phyloP scores from a whole-genome alignment of 495 filamentous ascomycete species.

The Friedmanniomyces simplex region DNA sequence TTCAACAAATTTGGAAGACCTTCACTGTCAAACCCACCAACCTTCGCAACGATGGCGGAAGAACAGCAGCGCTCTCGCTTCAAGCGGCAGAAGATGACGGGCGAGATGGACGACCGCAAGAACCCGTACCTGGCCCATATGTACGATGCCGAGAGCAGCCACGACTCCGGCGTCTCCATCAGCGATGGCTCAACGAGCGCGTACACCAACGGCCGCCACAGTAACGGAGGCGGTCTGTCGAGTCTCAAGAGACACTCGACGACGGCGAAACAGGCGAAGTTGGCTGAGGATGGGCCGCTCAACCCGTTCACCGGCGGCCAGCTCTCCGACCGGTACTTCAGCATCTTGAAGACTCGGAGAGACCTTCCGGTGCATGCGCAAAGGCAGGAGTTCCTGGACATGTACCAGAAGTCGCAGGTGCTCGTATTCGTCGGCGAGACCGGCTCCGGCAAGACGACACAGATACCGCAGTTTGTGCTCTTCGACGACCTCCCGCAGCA shows the following conservation, averaged over 20 bases:
- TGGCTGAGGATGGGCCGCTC: constrained; percentile 67
- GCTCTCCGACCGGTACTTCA: constrained; percentile 76
- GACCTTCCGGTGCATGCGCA: constrained; percentile 85
- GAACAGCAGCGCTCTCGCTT: constrained; percentile 32
- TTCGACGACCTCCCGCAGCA: constrained; percentile 91
- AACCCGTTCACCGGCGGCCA: constrained; percentile 70
- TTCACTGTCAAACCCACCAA: neutral
- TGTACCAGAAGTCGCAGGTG: constrained; percentile 88
- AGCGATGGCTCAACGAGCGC: constrained; percentile 24
- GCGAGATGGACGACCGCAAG: constrained; percentile 41
- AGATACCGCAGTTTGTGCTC: constrained; percentile 96
- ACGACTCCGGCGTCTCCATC: constrained; percentile 23
- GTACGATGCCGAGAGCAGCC: constrained; percentile 42
- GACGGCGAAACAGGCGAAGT: constrained; percentile 60
- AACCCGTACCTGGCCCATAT: constrained; percentile 93
- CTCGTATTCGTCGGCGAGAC: constrained; percentile 98
- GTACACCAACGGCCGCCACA: constrained; percentile 10
- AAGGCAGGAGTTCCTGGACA: constrained; percentile 77
- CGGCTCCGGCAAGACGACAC: constrained; percentile 97
- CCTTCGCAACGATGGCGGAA: constrained; percentile 31
- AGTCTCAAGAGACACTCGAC: constrained; percentile 68
- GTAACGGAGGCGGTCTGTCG: constrained; percentile 38
- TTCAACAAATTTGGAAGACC: no score
- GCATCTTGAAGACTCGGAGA: constrained; percentile 71
- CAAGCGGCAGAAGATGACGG: constrained; percentile 39